These are phyloP conservation scores for Cronartium ribicola DNA, from an alignment of 1,284 basidiomycete genomes.

Conservation along the genomic window DNA sequence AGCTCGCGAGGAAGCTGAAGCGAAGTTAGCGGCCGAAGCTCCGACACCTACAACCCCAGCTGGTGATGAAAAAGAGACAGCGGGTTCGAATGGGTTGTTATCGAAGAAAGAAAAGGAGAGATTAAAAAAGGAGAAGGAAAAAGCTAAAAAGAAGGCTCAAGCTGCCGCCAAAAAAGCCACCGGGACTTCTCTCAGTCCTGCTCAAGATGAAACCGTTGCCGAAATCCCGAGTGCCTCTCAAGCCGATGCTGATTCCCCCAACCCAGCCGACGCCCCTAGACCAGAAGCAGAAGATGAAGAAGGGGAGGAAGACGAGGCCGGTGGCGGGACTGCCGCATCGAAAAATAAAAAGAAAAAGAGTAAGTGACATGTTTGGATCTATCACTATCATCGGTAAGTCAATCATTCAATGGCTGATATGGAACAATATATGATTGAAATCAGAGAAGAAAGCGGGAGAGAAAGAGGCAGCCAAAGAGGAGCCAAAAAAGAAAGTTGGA, in stretches of 20 bases:
- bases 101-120: conserved; percentile 91
- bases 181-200: conserved; percentile 50
- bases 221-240: conserved; percentile 43
- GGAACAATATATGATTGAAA: conserved; percentile 50
- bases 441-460: conserved; percentile 69
- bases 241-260: conserved; percentile 45
- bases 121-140: conserved; percentile 88
- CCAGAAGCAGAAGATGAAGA: conserved; percentile 55
- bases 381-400: conserved; percentile 62
- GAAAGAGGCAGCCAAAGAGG: conserved; percentile 61
- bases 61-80: conserved; percentile 54
- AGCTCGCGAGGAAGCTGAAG: conserved; percentile 39
- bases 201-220: conserved; percentile 11
- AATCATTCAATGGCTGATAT: background rate
- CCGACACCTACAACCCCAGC: conserved; percentile 4
- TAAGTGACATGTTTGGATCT: conserved; percentile 34
- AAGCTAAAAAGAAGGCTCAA: conserved; percentile 94
- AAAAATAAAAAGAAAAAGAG: conserved; percentile 52
- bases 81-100: conserved; percentile 58
- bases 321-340: conserved; percentile 56
- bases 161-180: conserved; percentile 74
- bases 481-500: conserved; percentile 80
- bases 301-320: conserved; percentile 60
- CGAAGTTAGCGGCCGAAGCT: conserved; percentile 15
- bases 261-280: conserved; percentile 47